These are phyloP conservation scores for Syncephalastrum sp. DNA, from an alignment of 371 early-diverging fungal species.

Conservation along the genomic window DNA sequence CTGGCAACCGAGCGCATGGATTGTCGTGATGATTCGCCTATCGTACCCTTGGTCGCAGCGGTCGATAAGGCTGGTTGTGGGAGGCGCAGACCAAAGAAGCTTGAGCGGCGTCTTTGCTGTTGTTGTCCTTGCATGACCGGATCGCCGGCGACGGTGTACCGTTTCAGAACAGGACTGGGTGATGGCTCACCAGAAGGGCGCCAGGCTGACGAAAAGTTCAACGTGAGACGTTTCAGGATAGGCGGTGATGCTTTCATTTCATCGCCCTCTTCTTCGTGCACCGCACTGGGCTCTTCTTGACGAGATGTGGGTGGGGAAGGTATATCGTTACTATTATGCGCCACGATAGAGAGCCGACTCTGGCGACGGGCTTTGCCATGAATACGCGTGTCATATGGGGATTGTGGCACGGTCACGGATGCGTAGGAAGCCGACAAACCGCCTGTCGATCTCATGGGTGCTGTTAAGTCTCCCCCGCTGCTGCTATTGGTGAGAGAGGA, in stretches of 20 bases:
- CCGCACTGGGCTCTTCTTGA: no score
- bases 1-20: constrained; percentile 27
- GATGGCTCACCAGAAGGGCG: constrained; percentile 1
- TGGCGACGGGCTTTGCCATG: neutral
- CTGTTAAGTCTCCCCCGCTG: neutral
- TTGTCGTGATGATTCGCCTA: no score
- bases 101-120: constrained; percentile 7
- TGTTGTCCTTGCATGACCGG: constrained; percentile 11
- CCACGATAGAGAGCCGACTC: neutral
- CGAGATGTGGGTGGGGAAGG: no score
- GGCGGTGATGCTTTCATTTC: constrained; percentile 10
- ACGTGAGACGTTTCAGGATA: constrained; percentile 21
- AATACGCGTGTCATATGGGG: constrained; percentile 7
- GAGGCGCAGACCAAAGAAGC: neutral
- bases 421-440: constrained; percentile 1
- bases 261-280: constrained; percentile 2
- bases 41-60: constrained; percentile 7
- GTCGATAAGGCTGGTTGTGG: constrained; percentile 8
- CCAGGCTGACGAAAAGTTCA: constrained; percentile 18
- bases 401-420: neutral
- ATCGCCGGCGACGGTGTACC: constrained; percentile 15
- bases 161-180: constrained; percentile 9
- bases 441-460: neutral
- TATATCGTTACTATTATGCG: no score
- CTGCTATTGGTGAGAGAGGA: neutral